Evolutionary conservation across 2,329 filamentous ascomycete species (phyloP).

Genomic region (Gaeumannomyces sp.): DNA sequence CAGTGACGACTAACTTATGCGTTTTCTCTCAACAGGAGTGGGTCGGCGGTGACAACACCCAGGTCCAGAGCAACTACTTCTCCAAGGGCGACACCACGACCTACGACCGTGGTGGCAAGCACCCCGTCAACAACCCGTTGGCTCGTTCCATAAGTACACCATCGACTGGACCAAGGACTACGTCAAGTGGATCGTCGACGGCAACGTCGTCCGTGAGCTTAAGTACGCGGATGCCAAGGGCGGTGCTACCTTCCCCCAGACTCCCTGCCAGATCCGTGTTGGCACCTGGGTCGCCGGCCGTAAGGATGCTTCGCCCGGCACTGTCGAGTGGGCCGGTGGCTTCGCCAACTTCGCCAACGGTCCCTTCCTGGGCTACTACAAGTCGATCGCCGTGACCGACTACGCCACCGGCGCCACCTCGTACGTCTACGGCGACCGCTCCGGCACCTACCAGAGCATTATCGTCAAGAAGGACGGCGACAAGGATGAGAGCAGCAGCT

Average conservation of each 20-base stretch:
- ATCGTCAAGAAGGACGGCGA: slow-evolving; percentile 34
- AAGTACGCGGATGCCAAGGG: slow-evolving; percentile 40
- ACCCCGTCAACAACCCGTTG: slow-evolving; percentile 46
- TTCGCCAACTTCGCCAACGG: slow-evolving; percentile 42
- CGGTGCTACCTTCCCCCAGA: slow-evolving; percentile 59
- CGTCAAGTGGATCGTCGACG: slow-evolving; percentile 56
- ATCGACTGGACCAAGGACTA: slow-evolving; percentile 58
- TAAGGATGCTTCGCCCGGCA: slow-evolving; percentile 52
- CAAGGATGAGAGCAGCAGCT: slow-evolving; percentile 10
- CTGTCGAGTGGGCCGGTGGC: slow-evolving; percentile 63
- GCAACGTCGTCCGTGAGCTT: slow-evolving; percentile 38
- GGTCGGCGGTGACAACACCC: slow-evolving; percentile 66
- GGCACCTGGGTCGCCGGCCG: slow-evolving; percentile 95
- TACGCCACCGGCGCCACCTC: slow-evolving; percentile 47
- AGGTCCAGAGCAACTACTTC: slow-evolving; percentile 87
- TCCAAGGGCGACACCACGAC: slow-evolving; percentile 65
- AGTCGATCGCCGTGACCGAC: slow-evolving; percentile 48
- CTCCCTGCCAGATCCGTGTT: slow-evolving; percentile 66
- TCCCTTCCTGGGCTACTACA: slow-evolving; percentile 52
- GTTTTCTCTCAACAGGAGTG: slow-evolving; percentile 50
- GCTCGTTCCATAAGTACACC: slow-evolving; percentile 56
- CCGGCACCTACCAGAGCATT: slow-evolving; percentile 46
- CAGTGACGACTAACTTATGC: neutral
- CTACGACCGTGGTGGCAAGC: slow-evolving; percentile 63
- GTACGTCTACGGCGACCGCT: slow-evolving; percentile 46